Evolutionary conservation across 75 land plant genomes (phyloP).

Genomic region (Ceratopteris richardii): DNA sequence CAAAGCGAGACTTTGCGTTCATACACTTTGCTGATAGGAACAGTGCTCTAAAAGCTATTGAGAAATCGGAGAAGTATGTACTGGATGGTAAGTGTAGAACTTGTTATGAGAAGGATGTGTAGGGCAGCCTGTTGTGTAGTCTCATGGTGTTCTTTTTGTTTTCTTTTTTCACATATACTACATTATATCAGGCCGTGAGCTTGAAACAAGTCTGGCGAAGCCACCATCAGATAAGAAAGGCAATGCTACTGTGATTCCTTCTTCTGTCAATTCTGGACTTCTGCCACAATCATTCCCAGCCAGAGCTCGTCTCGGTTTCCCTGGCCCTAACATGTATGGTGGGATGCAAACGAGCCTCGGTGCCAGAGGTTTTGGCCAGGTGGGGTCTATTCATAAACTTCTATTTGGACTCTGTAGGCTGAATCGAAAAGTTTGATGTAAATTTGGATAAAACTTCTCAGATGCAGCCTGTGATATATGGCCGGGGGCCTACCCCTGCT

Average conservation of each 20-base stretch:
- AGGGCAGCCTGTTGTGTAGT: no score
- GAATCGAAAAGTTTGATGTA: neutral
- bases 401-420: neutral
- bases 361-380: constrained; percentile 60
- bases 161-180: constrained; percentile 5
- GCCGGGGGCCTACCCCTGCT: constrained; percentile 65
- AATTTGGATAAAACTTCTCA: no score
- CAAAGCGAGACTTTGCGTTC: constrained; percentile 80
- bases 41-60: constrained; percentile 65
- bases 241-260: constrained; percentile 19
- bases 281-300: constrained; percentile 50
- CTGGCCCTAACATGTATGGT: constrained; percentile 54
- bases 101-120: no score
- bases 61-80: constrained; percentile 65
- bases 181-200: constrained; percentile 45
- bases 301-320: constrained; percentile 45
- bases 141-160: neutral
- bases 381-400: constrained; percentile 4
- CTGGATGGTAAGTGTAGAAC: constrained; percentile 46
- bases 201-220: constrained; percentile 81
- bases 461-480: constrained; percentile 70
- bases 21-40: constrained; percentile 71
- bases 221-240: constrained; percentile 75
- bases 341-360: constrained; percentile 44
- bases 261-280: constrained; percentile 38